phyloP scores from a whole-genome alignment of 495 filamentous ascomycete species.

The Aspergillus sclerotioniger region DNA sequence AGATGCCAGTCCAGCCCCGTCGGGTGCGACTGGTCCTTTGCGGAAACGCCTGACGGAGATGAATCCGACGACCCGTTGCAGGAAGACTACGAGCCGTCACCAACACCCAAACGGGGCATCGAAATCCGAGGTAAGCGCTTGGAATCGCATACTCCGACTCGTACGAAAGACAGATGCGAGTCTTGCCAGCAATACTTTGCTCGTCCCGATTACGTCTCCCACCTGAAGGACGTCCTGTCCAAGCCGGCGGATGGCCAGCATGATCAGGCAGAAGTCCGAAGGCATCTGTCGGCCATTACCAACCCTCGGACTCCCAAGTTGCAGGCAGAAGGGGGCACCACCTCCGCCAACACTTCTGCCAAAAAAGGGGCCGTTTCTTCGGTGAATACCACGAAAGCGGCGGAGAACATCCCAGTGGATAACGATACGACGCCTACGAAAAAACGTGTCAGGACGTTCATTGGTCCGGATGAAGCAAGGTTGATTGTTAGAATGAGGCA shows the following conservation, averaged over 20 bases:
- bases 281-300: slow-evolving; percentile 4
- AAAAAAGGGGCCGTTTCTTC: neutral
- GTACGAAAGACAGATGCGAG: slow-evolving; percentile 10
- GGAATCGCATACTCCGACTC: slow-evolving; percentile 7
- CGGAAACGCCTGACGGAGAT: slow-evolving; percentile 33
- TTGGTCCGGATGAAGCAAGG: slow-evolving; percentile 37
- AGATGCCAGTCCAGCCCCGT: slow-evolving; percentile 37
- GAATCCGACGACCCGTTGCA: slow-evolving; percentile 51
- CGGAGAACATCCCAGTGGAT: neutral
- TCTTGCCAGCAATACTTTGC: slow-evolving; percentile 17
- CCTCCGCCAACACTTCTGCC: neutral
- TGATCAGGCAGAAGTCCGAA: slow-evolving; percentile 11
- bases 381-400: slow-evolving; percentile 2
- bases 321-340: neutral
- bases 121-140: slow-evolving; percentile 27
- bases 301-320: neutral
- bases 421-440: slow-evolving; percentile 17
- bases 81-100: slow-evolving; percentile 36
- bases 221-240: slow-evolving; percentile 13
- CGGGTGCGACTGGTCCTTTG: slow-evolving; percentile 47
- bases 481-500: slow-evolving; percentile 34
- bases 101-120: slow-evolving; percentile 23
- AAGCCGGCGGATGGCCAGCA: slow-evolving; percentile 14
- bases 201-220: slow-evolving; percentile 12
- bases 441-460: slow-evolving; percentile 21